Evolutionary conservation across 331 rosid species (phyloP).

Genomic region (Acacia concinna): DNA sequence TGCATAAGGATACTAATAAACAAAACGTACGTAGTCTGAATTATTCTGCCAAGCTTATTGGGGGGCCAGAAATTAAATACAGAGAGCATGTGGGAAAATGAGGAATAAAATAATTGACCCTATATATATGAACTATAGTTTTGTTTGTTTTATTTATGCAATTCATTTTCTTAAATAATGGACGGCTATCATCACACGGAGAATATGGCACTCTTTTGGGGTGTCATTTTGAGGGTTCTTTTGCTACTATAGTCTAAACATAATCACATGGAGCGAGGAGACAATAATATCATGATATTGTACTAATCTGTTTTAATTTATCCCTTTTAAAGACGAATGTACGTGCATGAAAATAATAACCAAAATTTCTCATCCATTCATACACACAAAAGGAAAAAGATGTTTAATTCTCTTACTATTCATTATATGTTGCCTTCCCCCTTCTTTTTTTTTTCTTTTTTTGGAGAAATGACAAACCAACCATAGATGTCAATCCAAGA

Average conservation of each 20-base stretch:
- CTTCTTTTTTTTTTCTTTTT: background rate
- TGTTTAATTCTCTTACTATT: conserved; percentile 2
- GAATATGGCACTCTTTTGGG: conserved; percentile 15
- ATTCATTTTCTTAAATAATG: background rate
- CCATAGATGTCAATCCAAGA: conserved; percentile 6
- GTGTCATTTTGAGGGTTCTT: conserved; percentile 4
- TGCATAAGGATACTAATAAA: too few species aligned
- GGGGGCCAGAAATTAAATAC: background rate
- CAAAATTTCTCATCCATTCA: conserved; percentile 15
- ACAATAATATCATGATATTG: conserved; percentile 19
- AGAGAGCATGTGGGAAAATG: background rate
- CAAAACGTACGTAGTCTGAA: background rate
- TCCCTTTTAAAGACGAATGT: background rate
- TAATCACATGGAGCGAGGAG: conserved; percentile 17
- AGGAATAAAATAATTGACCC: background rate
- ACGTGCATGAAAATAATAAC: background rate
- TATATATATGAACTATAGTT: background rate
- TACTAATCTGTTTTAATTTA: background rate
- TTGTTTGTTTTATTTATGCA: background rate
- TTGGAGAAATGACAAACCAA: conserved; percentile 23
- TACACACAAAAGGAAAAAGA: background rate
- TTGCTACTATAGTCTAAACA: background rate
- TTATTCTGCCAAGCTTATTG: background rate
- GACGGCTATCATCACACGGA: background rate
- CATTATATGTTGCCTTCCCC: background rate